Percentiles rank a stretch among this genome's conserved stretches.
These are phyloP conservation scores for Sporobolus alterniflorus DNA, from an alignment of 202 grass and related monocot species.

Conservation along the genomic window DNA sequence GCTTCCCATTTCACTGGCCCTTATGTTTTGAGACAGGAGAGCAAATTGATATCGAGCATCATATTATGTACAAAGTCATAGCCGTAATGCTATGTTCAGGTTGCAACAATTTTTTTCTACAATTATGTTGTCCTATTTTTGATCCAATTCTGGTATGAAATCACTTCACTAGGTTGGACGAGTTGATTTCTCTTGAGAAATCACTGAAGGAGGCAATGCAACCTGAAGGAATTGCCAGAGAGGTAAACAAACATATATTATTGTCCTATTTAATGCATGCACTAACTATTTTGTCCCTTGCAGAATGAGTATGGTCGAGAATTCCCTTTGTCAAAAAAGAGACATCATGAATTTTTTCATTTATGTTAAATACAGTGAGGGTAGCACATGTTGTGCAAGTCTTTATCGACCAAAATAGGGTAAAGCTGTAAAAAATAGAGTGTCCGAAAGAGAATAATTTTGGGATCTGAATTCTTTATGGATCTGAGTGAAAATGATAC, in stretches of 20 bases:
- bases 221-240: conserved; percentile 81
- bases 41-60: conserved; percentile 98
- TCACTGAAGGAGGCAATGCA: conserved; percentile 88
- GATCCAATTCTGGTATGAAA: conserved; percentile 7
- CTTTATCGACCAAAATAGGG: no score
- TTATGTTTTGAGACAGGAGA: conserved; percentile 95
- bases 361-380: no score
- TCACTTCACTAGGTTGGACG: conserved; percentile 77
- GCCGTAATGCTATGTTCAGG: conserved; percentile 57
- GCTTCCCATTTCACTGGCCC: conserved; percentile 88
- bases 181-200: conserved; percentile 95
- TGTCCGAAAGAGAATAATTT: background rate
- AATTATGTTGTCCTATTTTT: conserved; percentile 23
- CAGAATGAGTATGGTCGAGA: conserved; percentile 97
- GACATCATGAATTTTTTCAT: no score
- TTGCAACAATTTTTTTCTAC: background rate
- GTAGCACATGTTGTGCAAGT: no score
- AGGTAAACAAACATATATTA: conserved; percentile 53
- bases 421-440: no score
- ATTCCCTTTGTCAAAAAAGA: conserved; percentile 90
- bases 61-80: conserved; percentile 94
- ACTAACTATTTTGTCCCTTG: conserved; percentile 42
- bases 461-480: background rate
- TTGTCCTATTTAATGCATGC: conserved; percentile 25
- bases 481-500: background rate